A percentile compares a stretch with the other conserved stretches of the same genome.
These are phyloP conservation scores for Fusarium sublunatum DNA, from an alignment of 2,329 filamentous ascomycete species.

Conservation along the genomic window DNA sequence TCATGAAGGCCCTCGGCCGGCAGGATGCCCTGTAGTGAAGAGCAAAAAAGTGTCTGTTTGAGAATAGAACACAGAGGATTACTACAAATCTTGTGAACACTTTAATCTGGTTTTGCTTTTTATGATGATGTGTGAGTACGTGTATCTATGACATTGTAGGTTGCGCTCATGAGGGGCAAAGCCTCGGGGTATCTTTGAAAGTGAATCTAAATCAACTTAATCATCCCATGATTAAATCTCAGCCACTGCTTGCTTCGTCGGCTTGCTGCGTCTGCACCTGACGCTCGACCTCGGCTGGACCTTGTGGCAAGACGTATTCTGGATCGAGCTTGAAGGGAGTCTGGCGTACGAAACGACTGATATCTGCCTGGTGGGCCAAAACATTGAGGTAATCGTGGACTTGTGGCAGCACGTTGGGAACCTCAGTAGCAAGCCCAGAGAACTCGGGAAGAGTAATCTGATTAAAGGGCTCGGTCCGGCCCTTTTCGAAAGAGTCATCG, in stretches of 20 bases:
- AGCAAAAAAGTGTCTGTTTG: conserved; percentile 32
- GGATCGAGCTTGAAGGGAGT: conserved; percentile 60
- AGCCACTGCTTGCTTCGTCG: neutral
- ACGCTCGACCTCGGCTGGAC: neutral
- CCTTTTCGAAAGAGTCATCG: conserved; percentile 87
- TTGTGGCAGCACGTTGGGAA: conserved; percentile 61
- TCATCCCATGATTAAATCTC: neutral
- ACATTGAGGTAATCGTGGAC: conserved; percentile 72
- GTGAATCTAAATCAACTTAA: conserved; percentile 10
- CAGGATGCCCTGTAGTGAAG: conserved; percentile 39
- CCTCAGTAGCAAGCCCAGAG: conserved; percentile 57
- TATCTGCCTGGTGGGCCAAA: conserved; percentile 65
- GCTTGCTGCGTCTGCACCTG: neutral
- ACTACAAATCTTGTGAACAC: conserved; percentile 11
- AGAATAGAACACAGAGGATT: conserved; percentile 31
- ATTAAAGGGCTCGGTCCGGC: conserved; percentile 83
- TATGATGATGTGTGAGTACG: neutral
- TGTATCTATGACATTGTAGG: neutral
- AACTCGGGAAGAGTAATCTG: conserved; percentile 86
- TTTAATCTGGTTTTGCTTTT: neutral
- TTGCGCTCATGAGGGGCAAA: conserved; percentile 12
- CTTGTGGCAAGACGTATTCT: conserved; percentile 36
- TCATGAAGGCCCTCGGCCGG: conserved; percentile 40
- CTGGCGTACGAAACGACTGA: conserved; percentile 69
- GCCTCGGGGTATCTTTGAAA: conserved; percentile 35